These are phyloP conservation scores for Hirschioporus abietinus DNA, from an alignment of 768 basidiomycete genomes.

Conservation along the genomic window DNA sequence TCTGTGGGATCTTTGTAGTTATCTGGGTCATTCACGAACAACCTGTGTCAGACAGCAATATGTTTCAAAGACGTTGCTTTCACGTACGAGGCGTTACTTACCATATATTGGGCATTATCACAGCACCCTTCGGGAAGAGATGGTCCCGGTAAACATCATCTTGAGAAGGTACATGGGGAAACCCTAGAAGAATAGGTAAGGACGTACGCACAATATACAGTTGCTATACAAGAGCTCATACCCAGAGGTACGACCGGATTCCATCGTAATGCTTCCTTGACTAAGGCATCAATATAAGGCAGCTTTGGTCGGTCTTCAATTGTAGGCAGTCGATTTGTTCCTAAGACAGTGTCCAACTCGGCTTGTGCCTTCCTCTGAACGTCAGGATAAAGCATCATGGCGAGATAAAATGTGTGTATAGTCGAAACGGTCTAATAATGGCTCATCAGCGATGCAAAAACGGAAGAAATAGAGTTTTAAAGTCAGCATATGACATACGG, in stretches of 20 bases:
- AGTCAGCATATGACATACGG: not conserved
- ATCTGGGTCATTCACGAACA: not conserved
- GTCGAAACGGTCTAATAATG: not conserved
- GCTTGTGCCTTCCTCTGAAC: not conserved
- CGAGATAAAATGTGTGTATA: not conserved
- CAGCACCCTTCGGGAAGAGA: constrained; percentile 44
- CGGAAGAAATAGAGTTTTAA: not conserved
- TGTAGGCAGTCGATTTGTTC: not conserved
- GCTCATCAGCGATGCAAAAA: not conserved
- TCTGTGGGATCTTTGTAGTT: not conserved
- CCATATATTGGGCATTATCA: constrained; percentile 37
- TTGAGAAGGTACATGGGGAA: not conserved
- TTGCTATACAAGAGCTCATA: not conserved
- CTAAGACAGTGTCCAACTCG: not conserved
- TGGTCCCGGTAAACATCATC: not conserved
- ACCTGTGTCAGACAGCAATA: not conserved
- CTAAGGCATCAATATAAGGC: not conserved
- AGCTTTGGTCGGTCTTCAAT: not conserved
- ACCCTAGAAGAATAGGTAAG: not conserved
- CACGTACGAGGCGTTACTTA: constrained; percentile 10
- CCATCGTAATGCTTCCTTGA: not conserved
- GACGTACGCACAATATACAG: not conserved
- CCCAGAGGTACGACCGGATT: not conserved
- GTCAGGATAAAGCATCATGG: not conserved
- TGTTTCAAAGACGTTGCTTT: not conserved